Base-by-base conservation (phyloP, 768 basidiomycete species). In the Hericium alpestre region DNA sequence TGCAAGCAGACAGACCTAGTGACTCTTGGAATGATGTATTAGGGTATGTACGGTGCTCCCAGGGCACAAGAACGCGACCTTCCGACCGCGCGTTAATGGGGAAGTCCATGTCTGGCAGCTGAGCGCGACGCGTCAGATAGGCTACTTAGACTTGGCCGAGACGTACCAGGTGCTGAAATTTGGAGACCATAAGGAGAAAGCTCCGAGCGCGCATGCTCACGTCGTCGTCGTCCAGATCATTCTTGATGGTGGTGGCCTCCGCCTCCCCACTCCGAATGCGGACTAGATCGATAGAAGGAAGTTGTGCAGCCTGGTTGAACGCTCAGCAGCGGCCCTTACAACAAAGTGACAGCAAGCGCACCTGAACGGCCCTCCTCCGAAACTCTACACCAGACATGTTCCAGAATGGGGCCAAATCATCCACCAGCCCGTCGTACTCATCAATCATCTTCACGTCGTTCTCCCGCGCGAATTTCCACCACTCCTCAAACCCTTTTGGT, bases 81-180 rank as follows among this genome's bases (percentile, higher is more conserved):
- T 98, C 96, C 0, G 93, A 88, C 72, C 87, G 89, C 22, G 89
- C 83, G 64, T 97, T 98, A 71, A 99, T 83, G 0, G 96, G 83
- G 61, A 99, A 84, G 64, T 96, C 88, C 85, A 99, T 85, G 73
- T 98, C 84, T 12, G 95, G 94, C 4, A 98, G 78, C 84, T 93
- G 66, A 1, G 48, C 39, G 22, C 65, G 56, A 58, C 52, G 56
- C 27, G 55, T 55, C 10, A 20, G 18, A 10, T 18, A 23, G 27
- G 43, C 41, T 56, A 40, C 49, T 40, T 54, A 56, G 32, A 43
- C 57, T 22, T 16, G 25, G 18, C 55, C 48, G 38, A 6, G 22
- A 70, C 76, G 53, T 58, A 87, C 89, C 65, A 77, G 76, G 57
- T 79, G 66, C 56, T 76, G 77, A 66, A 93, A 93, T 58, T 80